These are phyloP conservation scores for Aspergillus sp. DNA, from an alignment of 2,329 filamentous ascomycete species.

Conservation along the genomic window DNA sequence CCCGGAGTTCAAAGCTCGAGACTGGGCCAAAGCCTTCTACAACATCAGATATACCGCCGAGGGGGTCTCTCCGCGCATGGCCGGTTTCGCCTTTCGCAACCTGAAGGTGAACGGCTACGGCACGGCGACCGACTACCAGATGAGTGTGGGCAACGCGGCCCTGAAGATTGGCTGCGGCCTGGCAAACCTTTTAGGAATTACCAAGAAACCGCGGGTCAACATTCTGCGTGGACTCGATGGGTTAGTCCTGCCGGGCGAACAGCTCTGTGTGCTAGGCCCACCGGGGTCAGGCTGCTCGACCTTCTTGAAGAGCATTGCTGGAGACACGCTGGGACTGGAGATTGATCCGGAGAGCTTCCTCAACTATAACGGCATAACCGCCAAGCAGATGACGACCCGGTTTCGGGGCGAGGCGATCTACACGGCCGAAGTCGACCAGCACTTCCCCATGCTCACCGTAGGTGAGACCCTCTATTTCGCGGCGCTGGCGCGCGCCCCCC, in stretches of 20 bases:
- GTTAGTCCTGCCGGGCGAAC: constrained; percentile 51
- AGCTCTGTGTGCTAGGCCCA: constrained; percentile 49
- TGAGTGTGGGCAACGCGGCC: constrained; percentile 9
- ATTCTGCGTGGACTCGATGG: constrained; percentile 63
- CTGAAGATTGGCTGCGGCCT: constrained; percentile 1
- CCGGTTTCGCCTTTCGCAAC: constrained; percentile 1
- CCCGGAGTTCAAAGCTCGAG: not conserved
- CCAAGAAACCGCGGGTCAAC: constrained; percentile 19
- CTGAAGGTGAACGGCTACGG: constrained; percentile 7
- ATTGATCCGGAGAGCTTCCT: constrained; percentile 67
- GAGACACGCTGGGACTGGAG: constrained; percentile 74
- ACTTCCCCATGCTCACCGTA: constrained; percentile 58
- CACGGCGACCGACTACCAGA: constrained; percentile 9
- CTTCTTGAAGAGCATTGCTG: constrained; percentile 76
- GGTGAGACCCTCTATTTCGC: constrained; percentile 74
- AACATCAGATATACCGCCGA: constrained; percentile 2
- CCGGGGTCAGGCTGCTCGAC: constrained; percentile 62
- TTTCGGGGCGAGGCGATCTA: constrained; percentile 61
- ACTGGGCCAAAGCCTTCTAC: constrained; percentile 7
- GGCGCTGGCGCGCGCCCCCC: constrained; percentile 57
- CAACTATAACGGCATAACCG: constrained; percentile 70
- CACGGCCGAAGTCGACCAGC: constrained; percentile 50
- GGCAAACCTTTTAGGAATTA: not conserved
- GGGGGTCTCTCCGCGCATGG: not conserved
- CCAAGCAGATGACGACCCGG: constrained; percentile 63